Base-by-base conservation (phyloP, 139 green algal genomes). In the Tetradesmus lagerheimii region DNA sequence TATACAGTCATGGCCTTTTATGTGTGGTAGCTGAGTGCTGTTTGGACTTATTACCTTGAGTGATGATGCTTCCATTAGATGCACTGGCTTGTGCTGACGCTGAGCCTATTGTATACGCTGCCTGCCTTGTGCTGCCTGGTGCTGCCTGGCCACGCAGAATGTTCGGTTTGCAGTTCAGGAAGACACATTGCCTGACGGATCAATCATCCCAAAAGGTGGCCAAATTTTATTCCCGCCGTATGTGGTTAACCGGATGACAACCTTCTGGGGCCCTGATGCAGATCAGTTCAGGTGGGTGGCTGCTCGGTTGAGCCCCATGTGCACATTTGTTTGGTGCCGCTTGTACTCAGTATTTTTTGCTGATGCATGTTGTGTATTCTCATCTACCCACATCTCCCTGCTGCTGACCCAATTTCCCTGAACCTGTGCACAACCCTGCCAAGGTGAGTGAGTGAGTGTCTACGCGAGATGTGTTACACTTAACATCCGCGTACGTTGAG, bases 241-340 rank as follows among this genome's bases (percentile, higher is more conserved):
- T 34, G 34, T 27, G 20, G 34, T 90, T 25, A 85, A 85, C 75
- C 43, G 86, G 4, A 15, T 90, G 74, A 20, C 25, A 27, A 29
- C 41, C 31, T 90, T 85, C 43, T 90, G 86, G 86, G 86, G 86
- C 20, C 15, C 4, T 14, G 41, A 77, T 76, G 86, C 86, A 43
- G 75, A 76, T 15, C 29, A 85, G 86, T 90, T 85, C 75, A 89
- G 84, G 84, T 89, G 83, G 39, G 82, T 53, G 15, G 27, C 14
- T n/a, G 37, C 14, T 64, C 27, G 39, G 39, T 29, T 29, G 15
- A 12, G 78, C 16, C 39, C 18, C 38, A 50, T 84, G 41, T 39
- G 20, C 11, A n/a, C 39, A 84, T 53, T 12, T 9, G n/a, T 84
- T 12, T 50, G 38, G 38, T 47, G 18, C 11, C 38, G 31, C 38